phyloP scores from a whole-genome alignment of 495 filamentous ascomycete genomes.

The Podospora australis region DNA sequence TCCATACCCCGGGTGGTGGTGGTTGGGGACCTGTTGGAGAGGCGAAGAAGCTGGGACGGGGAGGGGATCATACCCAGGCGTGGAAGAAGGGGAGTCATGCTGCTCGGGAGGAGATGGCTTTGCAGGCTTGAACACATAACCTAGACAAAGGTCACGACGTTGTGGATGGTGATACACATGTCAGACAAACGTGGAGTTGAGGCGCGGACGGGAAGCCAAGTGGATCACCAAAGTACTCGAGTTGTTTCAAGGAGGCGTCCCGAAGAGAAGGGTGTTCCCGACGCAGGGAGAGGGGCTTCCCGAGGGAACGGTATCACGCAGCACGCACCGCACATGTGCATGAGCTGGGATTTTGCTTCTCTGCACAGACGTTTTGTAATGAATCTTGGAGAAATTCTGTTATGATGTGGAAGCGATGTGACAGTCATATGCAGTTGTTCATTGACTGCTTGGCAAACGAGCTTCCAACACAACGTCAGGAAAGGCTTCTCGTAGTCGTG shows the following conservation, averaged over 20 bases:
- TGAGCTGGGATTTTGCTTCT: no score
- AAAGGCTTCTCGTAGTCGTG: no score
- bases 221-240: background rate
- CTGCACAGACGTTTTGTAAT: no score
- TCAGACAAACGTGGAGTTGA: no score
- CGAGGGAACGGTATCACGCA: background rate
- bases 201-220: background rate
- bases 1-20: conserved; percentile 65
- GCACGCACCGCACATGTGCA: no score
- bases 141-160: background rate
- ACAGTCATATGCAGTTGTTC: no score
- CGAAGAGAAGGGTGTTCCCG: background rate
- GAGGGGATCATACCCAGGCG: conserved; percentile 47
- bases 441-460: no score
- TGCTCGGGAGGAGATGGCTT: conserved; percentile 45
- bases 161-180: no score
- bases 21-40: conserved; percentile 62
- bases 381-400: no score
- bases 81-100: conserved; percentile 58
- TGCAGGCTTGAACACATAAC: conserved; percentile 32
- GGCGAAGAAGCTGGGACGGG: conserved; percentile 36
- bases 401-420: no score
- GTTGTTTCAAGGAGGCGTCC: background rate
- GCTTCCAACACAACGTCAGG: no score
- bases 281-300: no score